These are phyloP conservation scores for Hypoxylon intermedium DNA, from an alignment of 495 filamentous ascomycete genomes.

Conservation along the genomic window DNA sequence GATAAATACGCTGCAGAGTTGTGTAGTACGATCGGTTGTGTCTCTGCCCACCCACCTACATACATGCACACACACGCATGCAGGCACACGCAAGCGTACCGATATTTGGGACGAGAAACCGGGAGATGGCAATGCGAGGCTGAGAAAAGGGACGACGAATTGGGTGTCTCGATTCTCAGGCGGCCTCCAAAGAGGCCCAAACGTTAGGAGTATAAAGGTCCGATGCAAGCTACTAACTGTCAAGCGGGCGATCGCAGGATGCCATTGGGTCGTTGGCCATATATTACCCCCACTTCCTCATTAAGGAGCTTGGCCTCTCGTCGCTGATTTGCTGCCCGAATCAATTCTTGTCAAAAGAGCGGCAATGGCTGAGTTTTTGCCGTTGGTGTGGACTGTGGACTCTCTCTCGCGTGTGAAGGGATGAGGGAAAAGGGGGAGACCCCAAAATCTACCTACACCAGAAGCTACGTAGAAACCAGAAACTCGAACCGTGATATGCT, in stretches of 20 bases:
- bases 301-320: neutral
- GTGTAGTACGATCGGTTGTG: too few species aligned
- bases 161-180: too few species aligned
- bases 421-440: neutral
- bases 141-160: slow-evolving; percentile 13
- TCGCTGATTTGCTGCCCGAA: slow-evolving; percentile 10
- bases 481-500: neutral
- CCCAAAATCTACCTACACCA: too few species aligned
- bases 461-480: too few species aligned
- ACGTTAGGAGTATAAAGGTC: slow-evolving; percentile 5
- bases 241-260: slow-evolving; percentile 20
- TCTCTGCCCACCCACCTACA: too few species aligned
- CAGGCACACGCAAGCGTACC: too few species aligned
- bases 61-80: too few species aligned
- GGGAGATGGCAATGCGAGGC: slow-evolving; percentile 30
- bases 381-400: neutral
- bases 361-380: neutral
- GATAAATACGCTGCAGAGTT: too few species aligned
- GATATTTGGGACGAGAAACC: too few species aligned
- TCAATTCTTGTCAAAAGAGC: neutral
- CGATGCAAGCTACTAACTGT: slow-evolving; percentile 30
- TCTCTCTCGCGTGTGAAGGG: too few species aligned
- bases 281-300: neutral
- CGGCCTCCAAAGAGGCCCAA: slow-evolving; percentile 3
- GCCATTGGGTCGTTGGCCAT: slow-evolving; percentile 16